Evolutionary conservation across 495 filamentous ascomycete genomes (phyloP).

Genomic region (Entonaema liquescens): DNA sequence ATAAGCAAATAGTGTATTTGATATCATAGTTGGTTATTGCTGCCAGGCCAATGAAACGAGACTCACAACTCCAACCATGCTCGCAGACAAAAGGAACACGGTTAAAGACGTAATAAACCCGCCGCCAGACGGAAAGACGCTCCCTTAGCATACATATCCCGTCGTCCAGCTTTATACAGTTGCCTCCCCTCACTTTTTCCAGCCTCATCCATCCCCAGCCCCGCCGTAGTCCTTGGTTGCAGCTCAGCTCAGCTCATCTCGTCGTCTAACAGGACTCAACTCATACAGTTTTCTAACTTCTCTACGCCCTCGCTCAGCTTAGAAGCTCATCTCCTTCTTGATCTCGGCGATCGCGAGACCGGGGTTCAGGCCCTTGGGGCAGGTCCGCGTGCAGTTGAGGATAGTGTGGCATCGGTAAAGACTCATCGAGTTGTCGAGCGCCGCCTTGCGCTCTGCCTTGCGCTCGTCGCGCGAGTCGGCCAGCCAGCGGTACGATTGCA

Average conservation of each 20-base stretch:
- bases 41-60: slow-evolving; percentile 9
- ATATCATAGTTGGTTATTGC: slow-evolving; percentile 17
- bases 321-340: slow-evolving; percentile 94
- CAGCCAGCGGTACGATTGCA: slow-evolving; percentile 97
- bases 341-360: slow-evolving; percentile 94
- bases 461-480: slow-evolving; percentile 91
- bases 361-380: slow-evolving; percentile 98
- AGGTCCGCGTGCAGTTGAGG: slow-evolving; percentile 95
- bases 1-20: slow-evolving; percentile 25
- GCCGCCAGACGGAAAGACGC: slow-evolving; percentile 9
- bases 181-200: slow-evolving; percentile 8
- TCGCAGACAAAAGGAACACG: slow-evolving; percentile 40
- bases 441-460: slow-evolving; percentile 83
- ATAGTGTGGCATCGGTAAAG: slow-evolving; percentile 99
- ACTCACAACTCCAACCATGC: slow-evolving; percentile 49
- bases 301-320: too few relatives aligned
- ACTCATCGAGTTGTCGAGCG: slow-evolving; percentile 97
- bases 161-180: slow-evolving; percentile 43
- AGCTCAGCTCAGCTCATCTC: too few relatives aligned
- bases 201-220: not conserved
- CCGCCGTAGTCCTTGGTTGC: not conserved
- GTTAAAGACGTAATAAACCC: slow-evolving; percentile 33
- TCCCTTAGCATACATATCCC: slow-evolving; percentile 33
- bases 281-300: too few relatives aligned
- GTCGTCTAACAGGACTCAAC: too few relatives aligned